Evolutionary conservation across 257 asterid species (phyloP), one percentile per base, ranked within the genome.

Genomic region (Solanum virginianum): DNA sequence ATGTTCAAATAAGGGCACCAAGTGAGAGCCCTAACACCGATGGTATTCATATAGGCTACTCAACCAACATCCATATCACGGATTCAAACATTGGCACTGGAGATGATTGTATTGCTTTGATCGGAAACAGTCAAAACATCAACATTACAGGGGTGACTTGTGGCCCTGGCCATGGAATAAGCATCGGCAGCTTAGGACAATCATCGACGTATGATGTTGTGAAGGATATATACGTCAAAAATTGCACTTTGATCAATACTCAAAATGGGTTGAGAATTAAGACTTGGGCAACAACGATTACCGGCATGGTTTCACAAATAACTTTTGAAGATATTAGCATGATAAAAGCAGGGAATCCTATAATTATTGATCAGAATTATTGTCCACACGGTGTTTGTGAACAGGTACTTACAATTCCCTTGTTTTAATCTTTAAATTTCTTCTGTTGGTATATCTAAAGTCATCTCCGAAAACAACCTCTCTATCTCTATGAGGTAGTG

Each of bases 21-120:
- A 53, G 18, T 1, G 60, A 66, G 45, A 85, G 87, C 60, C 87
- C 87, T 10, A 85, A 85, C 63, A 85, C 87, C 1, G 87, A 85
- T 2, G 87, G 87, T 7, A 85, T 85, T 26, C 87, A 80, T 22
- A 85, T 85, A 3, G 74, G 87, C 12, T n/a, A 17, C 22, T 85
- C 87, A 18, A 36, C 26, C 10, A 82, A 82, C 15, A 10, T 82
- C 36, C 41, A 29, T 2, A 8, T 65, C 2, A 6, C 4, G 5
- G 72, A 65, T 29, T 65, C 72, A 3, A 65, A 65, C 10, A 65
- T 65, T 65, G n/a, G 45, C 5, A 65, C 71, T 0, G 72, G 72
- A 7, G 72, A 65, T 29, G 72, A 65, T 29, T 65, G 72, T 65
- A 65, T 65, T 26, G 10, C 72, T 29, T 13, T 65, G 39, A 6